phyloP scores from a whole-genome alignment of 192 early-diverging fungal genomes.

The Radiomyces spectabilis region DNA sequence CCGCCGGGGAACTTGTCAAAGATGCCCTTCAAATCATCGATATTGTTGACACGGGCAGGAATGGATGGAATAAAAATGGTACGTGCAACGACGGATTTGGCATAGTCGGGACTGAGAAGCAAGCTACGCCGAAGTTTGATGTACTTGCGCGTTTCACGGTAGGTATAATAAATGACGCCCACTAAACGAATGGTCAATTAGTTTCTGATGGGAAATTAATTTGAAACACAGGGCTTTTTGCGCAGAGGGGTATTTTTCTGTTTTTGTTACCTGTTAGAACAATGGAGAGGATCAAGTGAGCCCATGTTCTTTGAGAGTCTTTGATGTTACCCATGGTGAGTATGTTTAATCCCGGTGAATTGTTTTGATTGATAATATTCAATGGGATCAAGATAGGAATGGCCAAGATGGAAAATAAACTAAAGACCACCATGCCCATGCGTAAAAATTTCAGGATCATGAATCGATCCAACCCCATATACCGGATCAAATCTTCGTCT shows the following conservation, averaged over 20 bases:
- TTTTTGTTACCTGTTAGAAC: slow-evolving; percentile 42
- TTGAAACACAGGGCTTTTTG: too few species aligned
- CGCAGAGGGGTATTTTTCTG: background rate
- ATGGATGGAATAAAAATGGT: slow-evolving; percentile 69
- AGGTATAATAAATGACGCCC: slow-evolving; percentile 39
- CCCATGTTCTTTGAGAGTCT: slow-evolving; percentile 52
- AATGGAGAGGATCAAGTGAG: slow-evolving; percentile 52
- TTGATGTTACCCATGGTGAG: slow-evolving; percentile 71
- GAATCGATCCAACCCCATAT: slow-evolving; percentile 67
- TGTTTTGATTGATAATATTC: slow-evolving; percentile 47
- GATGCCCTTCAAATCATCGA: slow-evolving; percentile 36
- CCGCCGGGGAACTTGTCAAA: slow-evolving; percentile 66
- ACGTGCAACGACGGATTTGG: slow-evolving; percentile 36
- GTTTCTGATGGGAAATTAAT: too few species aligned
- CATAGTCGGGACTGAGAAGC: slow-evolving; percentile 43
- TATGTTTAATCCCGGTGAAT: slow-evolving; percentile 41
- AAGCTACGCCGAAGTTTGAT: slow-evolving; percentile 58
- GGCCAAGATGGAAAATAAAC: slow-evolving; percentile 44
- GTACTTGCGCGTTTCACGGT: slow-evolving; percentile 51
- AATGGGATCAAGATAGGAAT: slow-evolving; percentile 61
- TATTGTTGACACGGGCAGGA: slow-evolving; percentile 48
- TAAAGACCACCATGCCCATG: slow-evolving; percentile 59
- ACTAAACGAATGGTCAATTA: slow-evolving; percentile 10
- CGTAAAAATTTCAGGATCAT: slow-evolving; percentile 72
- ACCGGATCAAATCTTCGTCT: slow-evolving; percentile 46